phyloP scores from a whole-genome alignment of 139 green algal genomes.

The Edaphochlamys debaryana region DNA sequence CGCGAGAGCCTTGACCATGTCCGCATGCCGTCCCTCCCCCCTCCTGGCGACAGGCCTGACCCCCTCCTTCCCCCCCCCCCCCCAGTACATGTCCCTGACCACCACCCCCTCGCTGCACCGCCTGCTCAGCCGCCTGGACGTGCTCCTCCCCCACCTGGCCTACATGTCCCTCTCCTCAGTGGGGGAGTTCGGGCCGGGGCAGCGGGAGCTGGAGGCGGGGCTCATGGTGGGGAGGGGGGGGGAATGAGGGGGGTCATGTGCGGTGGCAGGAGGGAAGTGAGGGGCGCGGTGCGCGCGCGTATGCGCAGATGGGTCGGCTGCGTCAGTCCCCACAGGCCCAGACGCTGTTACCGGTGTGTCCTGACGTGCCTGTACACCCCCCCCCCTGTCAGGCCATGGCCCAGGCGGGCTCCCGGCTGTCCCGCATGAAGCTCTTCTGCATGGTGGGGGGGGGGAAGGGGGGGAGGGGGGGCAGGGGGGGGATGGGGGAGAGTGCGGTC shows the following conservation, averaged over 20 bases:
- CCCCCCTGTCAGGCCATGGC: constrained; percentile 17
- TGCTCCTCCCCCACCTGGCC: constrained; percentile 7
- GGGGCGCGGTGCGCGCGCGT: not conserved
- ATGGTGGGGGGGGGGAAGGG: constrained; percentile 3
- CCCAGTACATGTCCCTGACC: constrained; percentile 32
- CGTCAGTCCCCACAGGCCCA: too few relatives aligned
- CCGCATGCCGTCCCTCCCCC: not conserved
- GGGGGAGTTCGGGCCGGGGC: constrained; percentile 22
- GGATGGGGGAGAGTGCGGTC: not conserved
- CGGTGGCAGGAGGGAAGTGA: not conserved
- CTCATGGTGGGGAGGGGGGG: constrained; percentile 19
- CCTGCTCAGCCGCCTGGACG: constrained; percentile 20
- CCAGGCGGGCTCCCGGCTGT: not conserved
- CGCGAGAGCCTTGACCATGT: too few relatives aligned
- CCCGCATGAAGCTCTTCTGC: constrained; percentile 40
- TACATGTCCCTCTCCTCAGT: constrained; percentile 20
- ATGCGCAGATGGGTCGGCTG: not conserved
- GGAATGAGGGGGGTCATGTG: not conserved
- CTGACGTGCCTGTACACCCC: too few relatives aligned
- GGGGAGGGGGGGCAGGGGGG: not conserved
- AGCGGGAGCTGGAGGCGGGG: constrained; percentile 30
- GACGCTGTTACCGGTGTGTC: too few relatives aligned
- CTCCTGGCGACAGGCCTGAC: too few relatives aligned
- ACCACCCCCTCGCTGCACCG: constrained; percentile 9
- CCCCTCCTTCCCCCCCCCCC: too few relatives aligned